Evolutionary conservation across 2,329 filamentous ascomycete species (phyloP).

Genomic region (Fusarium temperatum): DNA sequence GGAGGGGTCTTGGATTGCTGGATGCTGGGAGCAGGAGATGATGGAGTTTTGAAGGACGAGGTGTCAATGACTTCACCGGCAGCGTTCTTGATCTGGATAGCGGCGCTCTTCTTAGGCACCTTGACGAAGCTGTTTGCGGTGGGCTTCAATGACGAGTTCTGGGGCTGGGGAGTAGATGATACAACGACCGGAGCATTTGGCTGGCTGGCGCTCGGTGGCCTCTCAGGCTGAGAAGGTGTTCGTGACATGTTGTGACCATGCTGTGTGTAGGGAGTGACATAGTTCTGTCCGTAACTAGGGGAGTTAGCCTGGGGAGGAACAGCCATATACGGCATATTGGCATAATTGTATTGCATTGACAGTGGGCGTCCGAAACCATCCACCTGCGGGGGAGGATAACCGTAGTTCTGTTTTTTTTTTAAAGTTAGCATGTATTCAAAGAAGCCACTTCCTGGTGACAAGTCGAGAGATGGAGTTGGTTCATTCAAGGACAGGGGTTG

Average conservation of each 20-base stretch:
- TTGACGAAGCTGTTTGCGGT: constrained; percentile 58
- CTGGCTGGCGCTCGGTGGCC: constrained; percentile 73
- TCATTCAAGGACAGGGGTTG: constrained; percentile 17
- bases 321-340: constrained; percentile 60
- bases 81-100: constrained; percentile 85
- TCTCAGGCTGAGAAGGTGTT: constrained; percentile 80
- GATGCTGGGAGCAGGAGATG: constrained; percentile 64
- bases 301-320: constrained; percentile 55
- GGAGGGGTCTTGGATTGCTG: constrained; percentile 71
- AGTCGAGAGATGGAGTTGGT: constrained; percentile 57
- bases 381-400: constrained; percentile 57
- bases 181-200: constrained; percentile 66
- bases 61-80: constrained; percentile 80
- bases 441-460: constrained; percentile 74
- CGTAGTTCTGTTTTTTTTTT: constrained; percentile 73
- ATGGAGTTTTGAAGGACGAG: constrained; percentile 67
- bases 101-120: constrained; percentile 70
- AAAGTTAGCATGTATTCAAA: constrained; percentile 79
- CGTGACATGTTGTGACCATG: constrained; percentile 81
- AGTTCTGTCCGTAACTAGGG: constrained; percentile 61
- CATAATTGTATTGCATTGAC: constrained; percentile 55
- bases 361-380: constrained; percentile 53
- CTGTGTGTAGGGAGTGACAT: constrained; percentile 53
- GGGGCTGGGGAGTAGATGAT: constrained; percentile 70
- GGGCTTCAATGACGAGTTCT: constrained; percentile 66